Percentiles rank a stretch among this genome's conserved stretches.
Evolutionary conservation across 495 filamentous ascomycete genomes (phyloP).

Genomic region (Lichina pygmaea): DNA sequence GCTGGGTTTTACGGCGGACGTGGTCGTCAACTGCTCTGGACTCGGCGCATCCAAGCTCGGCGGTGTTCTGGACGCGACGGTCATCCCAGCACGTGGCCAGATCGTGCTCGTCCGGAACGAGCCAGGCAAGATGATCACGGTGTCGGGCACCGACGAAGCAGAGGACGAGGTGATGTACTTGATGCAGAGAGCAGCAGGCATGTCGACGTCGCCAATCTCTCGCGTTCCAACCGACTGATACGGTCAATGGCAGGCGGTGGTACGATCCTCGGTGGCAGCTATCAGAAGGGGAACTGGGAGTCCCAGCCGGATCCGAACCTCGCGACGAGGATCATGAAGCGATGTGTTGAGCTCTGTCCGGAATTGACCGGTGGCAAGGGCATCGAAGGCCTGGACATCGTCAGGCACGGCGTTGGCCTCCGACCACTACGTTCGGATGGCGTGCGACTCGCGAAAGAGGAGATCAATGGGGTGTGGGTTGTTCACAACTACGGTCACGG

Average conservation of each 20-base stretch:
- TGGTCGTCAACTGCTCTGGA: conserved; percentile 76
- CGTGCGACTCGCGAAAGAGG: conserved; percentile 60
- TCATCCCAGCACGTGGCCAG: conserved; percentile 65
- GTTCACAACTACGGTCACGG: conserved; percentile 96
- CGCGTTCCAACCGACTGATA: not conserved
- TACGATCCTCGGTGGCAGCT: conserved; percentile 69
- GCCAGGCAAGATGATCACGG: conserved; percentile 35
- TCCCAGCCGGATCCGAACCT: conserved; percentile 52
- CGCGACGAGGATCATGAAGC: conserved; percentile 71
- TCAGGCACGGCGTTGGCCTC: conserved; percentile 73
- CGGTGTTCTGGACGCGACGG: conserved; percentile 50
- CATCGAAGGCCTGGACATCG: conserved; percentile 52
- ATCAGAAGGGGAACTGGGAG: conserved; percentile 68
- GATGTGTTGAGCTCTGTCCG: conserved; percentile 45
- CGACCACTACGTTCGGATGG: conserved; percentile 52
- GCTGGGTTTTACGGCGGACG: conserved; percentile 29
- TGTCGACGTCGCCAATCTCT: not conserved
- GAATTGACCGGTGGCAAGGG: conserved; percentile 50
- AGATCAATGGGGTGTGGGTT: conserved; percentile 37
- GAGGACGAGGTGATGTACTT: conserved; percentile 61
- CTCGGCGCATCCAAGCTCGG: conserved; percentile 45
- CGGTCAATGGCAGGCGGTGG: conserved; percentile 21
- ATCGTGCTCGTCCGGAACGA: conserved; percentile 73
- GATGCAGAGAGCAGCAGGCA: conserved; percentile 61
- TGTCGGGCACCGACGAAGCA: conserved; percentile 59